Conservation (phyloP, 1,284 basidiomycete species). For the Austroboletus niveus region DNA sequence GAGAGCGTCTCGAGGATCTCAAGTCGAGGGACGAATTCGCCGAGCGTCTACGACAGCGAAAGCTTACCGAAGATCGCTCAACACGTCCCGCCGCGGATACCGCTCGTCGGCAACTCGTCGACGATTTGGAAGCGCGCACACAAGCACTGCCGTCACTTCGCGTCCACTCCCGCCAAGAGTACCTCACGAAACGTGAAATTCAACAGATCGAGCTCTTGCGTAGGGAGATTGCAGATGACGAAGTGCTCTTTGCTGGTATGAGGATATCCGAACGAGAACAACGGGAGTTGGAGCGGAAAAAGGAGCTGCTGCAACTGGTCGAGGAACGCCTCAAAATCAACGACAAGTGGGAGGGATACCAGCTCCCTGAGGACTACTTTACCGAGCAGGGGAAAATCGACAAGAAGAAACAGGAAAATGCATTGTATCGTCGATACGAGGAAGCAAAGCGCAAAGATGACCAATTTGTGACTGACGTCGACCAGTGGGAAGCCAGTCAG, state of each 20-base stretch:
- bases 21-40: slow-evolving; percentile 93
- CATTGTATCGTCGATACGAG: slow-evolving; percentile 92
- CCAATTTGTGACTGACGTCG: slow-evolving; percentile 93
- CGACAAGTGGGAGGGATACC: slow-evolving; percentile 92
- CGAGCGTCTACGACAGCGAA: slow-evolving; percentile 80
- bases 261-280: slow-evolving; percentile 84
- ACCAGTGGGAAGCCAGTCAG: slow-evolving; percentile 95
- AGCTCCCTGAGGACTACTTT: slow-evolving; percentile 94
- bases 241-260: slow-evolving; percentile 85
- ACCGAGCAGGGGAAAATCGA: slow-evolving; percentile 99
- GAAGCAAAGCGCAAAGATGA: slow-evolving; percentile 87
- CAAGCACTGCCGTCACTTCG: slow-evolving; percentile 83
- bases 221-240: slow-evolving; percentile 91
- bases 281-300: slow-evolving; percentile 85
- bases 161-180: slow-evolving; percentile 87
- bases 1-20: slow-evolving; percentile 76
- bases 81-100: slow-evolving; percentile 86
- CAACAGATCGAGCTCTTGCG: slow-evolving; percentile 95
- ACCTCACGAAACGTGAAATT: slow-evolving; percentile 92
- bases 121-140: slow-evolving; percentile 77
- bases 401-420: slow-evolving; percentile 93
- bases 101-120: slow-evolving; percentile 78
- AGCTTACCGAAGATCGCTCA: slow-evolving; percentile 90
- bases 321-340: slow-evolving; percentile 93
- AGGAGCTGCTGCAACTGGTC: slow-evolving; percentile 87